Evolutionary conservation across 2,329 filamentous ascomycete species (phyloP), one percentile per base, ranked within the genome.

Genomic region (Claviceps sp.): DNA sequence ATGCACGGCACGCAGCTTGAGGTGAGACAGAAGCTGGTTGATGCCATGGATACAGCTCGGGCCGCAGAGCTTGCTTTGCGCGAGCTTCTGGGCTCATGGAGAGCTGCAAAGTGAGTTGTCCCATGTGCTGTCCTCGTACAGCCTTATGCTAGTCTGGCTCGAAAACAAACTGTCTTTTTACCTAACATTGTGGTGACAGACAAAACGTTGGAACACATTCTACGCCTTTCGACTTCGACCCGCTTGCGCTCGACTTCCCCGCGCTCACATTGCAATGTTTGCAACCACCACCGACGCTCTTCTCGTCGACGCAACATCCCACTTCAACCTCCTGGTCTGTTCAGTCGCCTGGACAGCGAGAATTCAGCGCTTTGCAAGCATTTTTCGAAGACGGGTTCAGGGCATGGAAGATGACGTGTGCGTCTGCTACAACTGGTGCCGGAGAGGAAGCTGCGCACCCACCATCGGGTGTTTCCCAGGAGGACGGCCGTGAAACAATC

Each of bases 1-100:
- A 65, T 72, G 24, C 75, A 78, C 59, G 86, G 78, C 70, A 72
- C 71, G 13, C 83, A 81, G 55, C 73, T 82, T 56, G 86, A 84
- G 60, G 74, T 75, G 61, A 81, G 76, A 63, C 75, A 82, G 63
- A 76, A 81, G 67, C 63, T 81, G 57, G 72, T 77, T 46, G 87
- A 89, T 60, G 84, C 87, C 40, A 68, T 79, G 59, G 90, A 96
- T 63, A 89, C 81, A n/a, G 84, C 85, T 20, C 80, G 81, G 57
- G 90, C 90, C 5, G 82, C 90, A 22, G 89, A 95, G 69, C 70
- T 96, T 63, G 89, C 91, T 6, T 69, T 96, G 59, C 76, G 87
- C 56, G 91, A 96, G 69, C 73, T 96, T 45, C 69, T 95, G 51
- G 82, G 84, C 61, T 90, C 86, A 54, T 78, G 90, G 65, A 82